Percentiles rank a stretch among this genome's conserved stretches.
Conservation (phyloP, 176 grass and related monocot species). For the Musa itinerans region DNA sequence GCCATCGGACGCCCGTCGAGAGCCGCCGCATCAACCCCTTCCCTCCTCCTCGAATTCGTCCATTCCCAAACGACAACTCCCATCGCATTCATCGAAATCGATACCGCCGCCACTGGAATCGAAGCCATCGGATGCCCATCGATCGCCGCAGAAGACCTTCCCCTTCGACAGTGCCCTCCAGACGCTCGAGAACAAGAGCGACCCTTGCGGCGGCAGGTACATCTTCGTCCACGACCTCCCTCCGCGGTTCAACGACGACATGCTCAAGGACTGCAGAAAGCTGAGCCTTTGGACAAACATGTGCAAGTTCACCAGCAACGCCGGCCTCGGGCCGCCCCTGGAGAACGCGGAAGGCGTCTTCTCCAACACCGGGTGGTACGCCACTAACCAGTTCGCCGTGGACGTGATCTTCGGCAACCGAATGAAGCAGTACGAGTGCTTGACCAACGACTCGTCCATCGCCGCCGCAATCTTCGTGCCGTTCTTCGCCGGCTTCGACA, state of each 20-base stretch:
- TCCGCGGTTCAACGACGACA: constrained; percentile 52
- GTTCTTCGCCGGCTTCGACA: constrained; percentile 66
- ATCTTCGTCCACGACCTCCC: constrained; percentile 63
- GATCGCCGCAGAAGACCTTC: not conserved
- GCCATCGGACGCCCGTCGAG: not conserved
- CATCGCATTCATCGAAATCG: too few relatives aligned
- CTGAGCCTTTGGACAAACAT: constrained; percentile 48
- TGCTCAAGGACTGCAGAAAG: constrained; percentile 47
- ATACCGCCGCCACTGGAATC: not conserved
- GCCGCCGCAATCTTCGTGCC: constrained; percentile 60
- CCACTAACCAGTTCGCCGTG: constrained; percentile 48
- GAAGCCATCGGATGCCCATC: not conserved
- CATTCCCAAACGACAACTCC: too few relatives aligned
- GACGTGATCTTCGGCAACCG: constrained; percentile 67
- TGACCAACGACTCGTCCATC: constrained; percentile 39
- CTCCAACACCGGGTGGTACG: constrained; percentile 51
- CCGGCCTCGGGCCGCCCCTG: constrained; percentile 43
- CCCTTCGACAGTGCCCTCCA: not conserved
- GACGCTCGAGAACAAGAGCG: constrained; percentile 5
- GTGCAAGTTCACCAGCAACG: constrained; percentile 46
- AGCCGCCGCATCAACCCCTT: not conserved
- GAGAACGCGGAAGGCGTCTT: constrained; percentile 32
- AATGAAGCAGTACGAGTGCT: constrained; percentile 61
- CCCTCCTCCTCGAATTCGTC: not conserved
- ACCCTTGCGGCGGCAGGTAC: constrained; percentile 49